Conservation (phyloP, 345 rosid species). For the Turnera subulata region DNA sequence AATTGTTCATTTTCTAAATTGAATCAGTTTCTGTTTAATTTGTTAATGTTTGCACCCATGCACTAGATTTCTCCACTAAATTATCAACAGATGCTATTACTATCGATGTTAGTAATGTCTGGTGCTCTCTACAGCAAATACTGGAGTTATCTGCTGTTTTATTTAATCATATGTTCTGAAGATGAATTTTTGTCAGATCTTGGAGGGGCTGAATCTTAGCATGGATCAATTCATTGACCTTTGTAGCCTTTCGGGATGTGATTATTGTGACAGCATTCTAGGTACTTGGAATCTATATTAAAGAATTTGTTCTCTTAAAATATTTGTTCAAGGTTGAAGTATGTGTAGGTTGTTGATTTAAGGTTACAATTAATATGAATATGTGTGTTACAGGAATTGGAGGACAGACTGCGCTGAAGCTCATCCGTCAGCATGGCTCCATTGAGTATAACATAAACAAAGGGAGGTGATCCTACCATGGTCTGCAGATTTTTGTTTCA, state of each 20-base stretch:
- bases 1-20: no score
- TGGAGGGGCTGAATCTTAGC: slow-evolving; percentile 74
- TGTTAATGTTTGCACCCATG: no score
- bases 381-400: no score
- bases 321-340: no score
- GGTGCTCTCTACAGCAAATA: slow-evolving; percentile 37
- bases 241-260: slow-evolving; percentile 96
- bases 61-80: no score
- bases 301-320: slow-evolving; percentile 21
- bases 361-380: background rate
- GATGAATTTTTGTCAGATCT: slow-evolving; percentile 42
- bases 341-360: slow-evolving; percentile 1
- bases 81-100: no score
- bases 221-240: slow-evolving; percentile 97
- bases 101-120: no score
- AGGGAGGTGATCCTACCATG: slow-evolving; percentile 50
- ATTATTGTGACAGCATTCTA: no score
- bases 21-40: no score
- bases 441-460: slow-evolving; percentile 76
- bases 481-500: background rate
- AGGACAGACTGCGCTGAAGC: no score
- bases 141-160: slow-evolving; percentile 1
- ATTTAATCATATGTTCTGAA: slow-evolving; percentile 13
- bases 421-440: no score
- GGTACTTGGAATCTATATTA: no score